Percentiles rank a stretch among this genome's conserved stretches.
Conservation (phyloP, 176 grass and related monocot genomes). For the Eragrostis curvula region DNA sequence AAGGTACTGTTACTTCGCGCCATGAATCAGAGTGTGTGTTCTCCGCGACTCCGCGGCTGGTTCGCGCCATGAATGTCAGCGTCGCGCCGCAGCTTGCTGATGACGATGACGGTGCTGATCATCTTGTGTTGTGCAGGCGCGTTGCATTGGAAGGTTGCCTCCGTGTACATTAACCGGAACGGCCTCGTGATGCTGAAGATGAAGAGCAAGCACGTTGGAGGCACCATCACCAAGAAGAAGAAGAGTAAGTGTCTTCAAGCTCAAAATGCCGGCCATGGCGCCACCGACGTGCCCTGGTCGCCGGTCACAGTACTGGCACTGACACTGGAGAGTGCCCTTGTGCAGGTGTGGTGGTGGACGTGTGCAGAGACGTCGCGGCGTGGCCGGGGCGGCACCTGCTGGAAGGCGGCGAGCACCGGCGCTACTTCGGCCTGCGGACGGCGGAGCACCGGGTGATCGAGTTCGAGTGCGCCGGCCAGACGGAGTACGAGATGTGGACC, state of each 20-base stretch:
- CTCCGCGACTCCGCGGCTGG: no score
- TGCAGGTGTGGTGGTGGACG: conserved; percentile 79
- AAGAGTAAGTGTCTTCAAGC: conserved; percentile 58
- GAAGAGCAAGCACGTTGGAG: conserved; percentile 89
- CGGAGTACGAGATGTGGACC: conserved; percentile 86
- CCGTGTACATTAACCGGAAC: conserved; percentile 88
- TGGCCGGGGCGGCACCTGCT: conserved; percentile 93
- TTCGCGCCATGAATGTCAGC: no score
- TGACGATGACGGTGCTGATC: no score
- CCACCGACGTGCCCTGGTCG: no score
- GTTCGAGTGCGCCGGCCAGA: conserved; percentile 84
- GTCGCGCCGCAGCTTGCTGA: no score
- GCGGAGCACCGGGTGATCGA: conserved; percentile 85
- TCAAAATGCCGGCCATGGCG: no score
- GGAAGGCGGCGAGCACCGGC: conserved; percentile 81
- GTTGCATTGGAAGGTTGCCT: conserved; percentile 87
- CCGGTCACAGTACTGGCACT: background rate
- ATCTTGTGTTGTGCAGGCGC: conserved; percentile 43
- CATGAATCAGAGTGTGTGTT: no score
- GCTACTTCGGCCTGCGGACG: conserved; percentile 87
- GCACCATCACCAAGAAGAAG: conserved; percentile 98
- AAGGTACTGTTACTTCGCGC: conserved; percentile 45
- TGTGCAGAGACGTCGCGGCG: conserved; percentile 80
- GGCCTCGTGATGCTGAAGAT: conserved; percentile 92
- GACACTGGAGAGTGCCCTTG: background rate